These are phyloP conservation scores for Psilocybe cyanescens DNA, from an alignment of 768 basidiomycete genomes.

Conservation along the genomic window DNA sequence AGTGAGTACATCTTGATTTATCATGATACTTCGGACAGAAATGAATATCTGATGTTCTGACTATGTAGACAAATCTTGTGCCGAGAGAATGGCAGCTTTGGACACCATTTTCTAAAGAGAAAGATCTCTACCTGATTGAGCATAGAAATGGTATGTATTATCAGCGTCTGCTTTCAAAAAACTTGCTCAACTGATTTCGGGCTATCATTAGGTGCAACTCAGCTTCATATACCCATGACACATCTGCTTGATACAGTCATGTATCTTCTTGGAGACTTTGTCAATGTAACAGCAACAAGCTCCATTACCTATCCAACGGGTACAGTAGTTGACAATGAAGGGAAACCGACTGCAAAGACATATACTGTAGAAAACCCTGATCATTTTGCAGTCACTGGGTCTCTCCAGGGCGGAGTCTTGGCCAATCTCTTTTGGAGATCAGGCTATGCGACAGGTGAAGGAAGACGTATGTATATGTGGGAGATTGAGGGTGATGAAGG, in stretches of 20 bases:
- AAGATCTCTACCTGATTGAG: neutral
- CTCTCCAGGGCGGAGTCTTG: constrained; percentile 30
- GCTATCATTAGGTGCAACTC: constrained; percentile 23
- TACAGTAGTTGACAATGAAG: constrained; percentile 24
- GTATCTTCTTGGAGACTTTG: constrained; percentile 32
- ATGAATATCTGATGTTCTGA: neutral
- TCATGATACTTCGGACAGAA: neutral
- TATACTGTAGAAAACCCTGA: constrained; percentile 19
- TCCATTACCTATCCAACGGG: constrained; percentile 27
- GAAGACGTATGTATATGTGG: constrained; percentile 30
- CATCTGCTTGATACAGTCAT: constrained; percentile 31
- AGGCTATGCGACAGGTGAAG: constrained; percentile 20
- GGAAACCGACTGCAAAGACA: constrained; percentile 27
- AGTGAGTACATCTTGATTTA: constrained; percentile 13
- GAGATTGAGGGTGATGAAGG: constrained; percentile 36
- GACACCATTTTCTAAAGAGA: constrained; percentile 3
- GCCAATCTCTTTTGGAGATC: constrained; percentile 27
- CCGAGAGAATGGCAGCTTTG: constrained; percentile 3
- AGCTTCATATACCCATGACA: constrained; percentile 28
- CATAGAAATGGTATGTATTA: neutral
- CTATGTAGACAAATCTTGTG: neutral
- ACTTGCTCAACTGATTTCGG: neutral
- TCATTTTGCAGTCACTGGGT: constrained; percentile 31
- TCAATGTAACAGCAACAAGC: constrained; percentile 25
- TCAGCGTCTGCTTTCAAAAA: too few relatives aligned